Conservation (phyloP, 352 stramenopile genomes). For the Globisporangium emineosum region DNA sequence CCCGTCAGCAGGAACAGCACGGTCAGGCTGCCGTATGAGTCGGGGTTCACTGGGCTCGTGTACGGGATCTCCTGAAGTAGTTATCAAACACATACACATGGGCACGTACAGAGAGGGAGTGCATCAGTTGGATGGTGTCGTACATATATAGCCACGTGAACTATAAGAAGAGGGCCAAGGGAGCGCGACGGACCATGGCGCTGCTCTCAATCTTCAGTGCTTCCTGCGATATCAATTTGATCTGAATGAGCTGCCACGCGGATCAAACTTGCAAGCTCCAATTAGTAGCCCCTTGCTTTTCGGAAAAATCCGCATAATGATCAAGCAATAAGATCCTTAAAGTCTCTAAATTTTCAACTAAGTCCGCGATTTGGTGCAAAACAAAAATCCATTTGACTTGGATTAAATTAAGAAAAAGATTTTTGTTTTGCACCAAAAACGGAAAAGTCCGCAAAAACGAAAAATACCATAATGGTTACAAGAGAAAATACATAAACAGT, state of each 20-base stretch:
- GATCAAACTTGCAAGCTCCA: background rate
- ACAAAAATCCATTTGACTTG: no score
- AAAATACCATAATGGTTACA: no score
- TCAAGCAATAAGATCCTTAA: no score
- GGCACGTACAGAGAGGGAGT: background rate
- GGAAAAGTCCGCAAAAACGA: no score
- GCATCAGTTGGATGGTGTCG: background rate
- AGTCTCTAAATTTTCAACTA: no score
- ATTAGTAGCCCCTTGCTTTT: background rate
- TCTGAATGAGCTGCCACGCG: conserved; percentile 7
- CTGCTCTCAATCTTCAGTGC: conserved; percentile 1
- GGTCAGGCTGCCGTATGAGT: conserved; percentile 67
- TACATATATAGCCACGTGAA: background rate
- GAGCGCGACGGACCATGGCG: background rate
- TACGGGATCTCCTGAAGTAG: conserved; percentile 74
- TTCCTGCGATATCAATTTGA: conserved; percentile 6
- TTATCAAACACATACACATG: background rate
- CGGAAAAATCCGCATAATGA: no score
- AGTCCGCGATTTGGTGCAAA: no score
- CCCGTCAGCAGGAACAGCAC: conserved; percentile 56
- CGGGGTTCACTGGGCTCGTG: conserved; percentile 69
- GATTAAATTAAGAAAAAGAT: no score
- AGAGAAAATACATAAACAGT: no score
- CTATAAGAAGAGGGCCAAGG: background rate
- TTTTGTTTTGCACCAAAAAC: no score